A percentile compares a stretch with the other conserved stretches of the same genome.
These are phyloP conservation scores for Microsporum audouinii DNA, from an alignment of 2,329 filamentous ascomycete species.

Conservation along the genomic window DNA sequence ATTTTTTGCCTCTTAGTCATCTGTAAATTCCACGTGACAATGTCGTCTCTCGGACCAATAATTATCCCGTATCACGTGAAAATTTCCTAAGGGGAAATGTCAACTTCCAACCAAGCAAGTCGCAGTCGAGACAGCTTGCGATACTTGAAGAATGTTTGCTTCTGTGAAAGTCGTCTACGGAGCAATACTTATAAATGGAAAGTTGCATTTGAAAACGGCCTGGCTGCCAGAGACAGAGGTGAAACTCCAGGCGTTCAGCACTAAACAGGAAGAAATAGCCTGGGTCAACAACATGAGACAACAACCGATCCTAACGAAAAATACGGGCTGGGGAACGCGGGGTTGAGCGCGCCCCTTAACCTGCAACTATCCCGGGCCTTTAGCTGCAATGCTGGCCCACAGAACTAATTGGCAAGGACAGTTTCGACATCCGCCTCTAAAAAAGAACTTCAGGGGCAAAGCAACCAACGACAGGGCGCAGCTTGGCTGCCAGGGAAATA, in stretches of 20 bases:
- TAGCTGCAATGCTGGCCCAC: background rate
- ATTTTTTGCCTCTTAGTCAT: background rate
- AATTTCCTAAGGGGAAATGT: background rate
- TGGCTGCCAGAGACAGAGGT: background rate
- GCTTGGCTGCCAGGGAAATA: background rate
- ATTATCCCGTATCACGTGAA: background rate
- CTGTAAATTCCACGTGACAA: background rate
- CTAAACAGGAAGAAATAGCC: background rate
- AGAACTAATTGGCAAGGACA: background rate
- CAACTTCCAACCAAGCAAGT: background rate
- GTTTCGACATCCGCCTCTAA: background rate
- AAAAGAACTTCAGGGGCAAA: background rate
- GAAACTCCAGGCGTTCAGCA: background rate
- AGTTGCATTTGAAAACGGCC: background rate
- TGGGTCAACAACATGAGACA: background rate
- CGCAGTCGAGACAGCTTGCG: background rate
- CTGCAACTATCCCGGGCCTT: background rate
- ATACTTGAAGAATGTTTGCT: background rate
- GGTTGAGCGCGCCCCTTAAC: background rate
- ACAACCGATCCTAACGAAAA: background rate
- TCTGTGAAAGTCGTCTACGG: background rate
- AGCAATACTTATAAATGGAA: background rate
- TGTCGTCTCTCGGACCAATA: background rate
- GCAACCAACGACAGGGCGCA: background rate
- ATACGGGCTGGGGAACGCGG: background rate